Conservation (phyloP, 108 stramenopile genomes). For the Aurantiochytrium sp. region DNA sequence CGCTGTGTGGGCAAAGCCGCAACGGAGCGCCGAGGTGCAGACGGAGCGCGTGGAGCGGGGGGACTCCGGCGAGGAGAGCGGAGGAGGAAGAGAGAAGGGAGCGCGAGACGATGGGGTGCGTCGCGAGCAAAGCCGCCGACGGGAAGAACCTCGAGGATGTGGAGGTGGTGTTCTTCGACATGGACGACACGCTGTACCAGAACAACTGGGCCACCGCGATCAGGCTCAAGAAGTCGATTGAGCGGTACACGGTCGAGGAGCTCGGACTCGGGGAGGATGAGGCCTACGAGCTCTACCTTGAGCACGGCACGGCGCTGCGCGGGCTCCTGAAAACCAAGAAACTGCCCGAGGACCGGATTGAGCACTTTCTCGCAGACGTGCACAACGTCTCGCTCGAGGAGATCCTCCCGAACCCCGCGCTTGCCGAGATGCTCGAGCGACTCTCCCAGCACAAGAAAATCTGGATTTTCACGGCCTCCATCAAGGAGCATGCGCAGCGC, state of each 20-base stretch:
- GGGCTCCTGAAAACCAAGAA: background rate
- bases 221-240: background rate
- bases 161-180: background rate
- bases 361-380: background rate
- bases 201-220: constrained; percentile 6
- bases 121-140: background rate
- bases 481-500: background rate
- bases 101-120: background rate
- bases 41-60: too few relatives aligned
- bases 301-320: background rate
- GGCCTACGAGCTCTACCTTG: background rate
- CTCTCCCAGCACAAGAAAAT: background rate
- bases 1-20: too few relatives aligned
- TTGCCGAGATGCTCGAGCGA: background rate
- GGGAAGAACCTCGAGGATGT: background rate
- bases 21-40: too few relatives aligned
- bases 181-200: constrained; percentile 6
- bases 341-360: background rate
- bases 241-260: background rate
- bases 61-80: too few relatives aligned
- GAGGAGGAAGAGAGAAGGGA: too few relatives aligned
- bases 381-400: constrained; percentile 10
- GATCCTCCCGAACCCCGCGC: background rate
- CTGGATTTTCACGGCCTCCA: constrained; percentile 11
- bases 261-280: background rate